Conservation (phyloP, 2,329 filamentous ascomycete species). For the Pestalotiopsis sp. region DNA sequence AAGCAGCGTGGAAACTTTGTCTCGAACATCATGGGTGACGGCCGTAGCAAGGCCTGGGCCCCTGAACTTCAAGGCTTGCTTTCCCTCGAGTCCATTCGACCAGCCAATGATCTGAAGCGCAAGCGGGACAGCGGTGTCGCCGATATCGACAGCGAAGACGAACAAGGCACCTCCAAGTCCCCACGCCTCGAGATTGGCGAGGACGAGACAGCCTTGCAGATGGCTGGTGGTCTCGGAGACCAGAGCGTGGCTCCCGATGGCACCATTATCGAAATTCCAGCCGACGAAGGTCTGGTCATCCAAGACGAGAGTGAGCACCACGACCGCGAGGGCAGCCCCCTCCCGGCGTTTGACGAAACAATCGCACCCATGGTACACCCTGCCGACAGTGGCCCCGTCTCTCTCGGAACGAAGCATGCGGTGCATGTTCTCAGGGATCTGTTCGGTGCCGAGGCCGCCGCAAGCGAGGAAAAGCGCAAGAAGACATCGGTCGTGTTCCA, state of each 20-base stretch:
- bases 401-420: slow-evolving; percentile 89
- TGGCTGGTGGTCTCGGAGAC: slow-evolving; percentile 52
- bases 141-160: slow-evolving; percentile 72
- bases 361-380: slow-evolving; percentile 76
- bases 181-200: slow-evolving; percentile 71
- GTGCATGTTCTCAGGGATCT: slow-evolving; percentile 91
- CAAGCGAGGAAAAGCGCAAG: slow-evolving; percentile 72
- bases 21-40: slow-evolving; percentile 81
- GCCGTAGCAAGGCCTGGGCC: slow-evolving; percentile 79
- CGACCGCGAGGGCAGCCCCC: slow-evolving; percentile 44
- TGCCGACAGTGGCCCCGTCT: slow-evolving; percentile 83
- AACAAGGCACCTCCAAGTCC: slow-evolving; percentile 65
- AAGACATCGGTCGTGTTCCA: slow-evolving; percentile 85
- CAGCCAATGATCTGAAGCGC: slow-evolving; percentile 81
- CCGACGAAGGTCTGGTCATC: slow-evolving; percentile 48
- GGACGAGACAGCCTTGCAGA: slow-evolving; percentile 59
- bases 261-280: slow-evolving; percentile 67
- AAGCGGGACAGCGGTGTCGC: slow-evolving; percentile 90
- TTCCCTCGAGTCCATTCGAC: slow-evolving; percentile 80
- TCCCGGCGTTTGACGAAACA: slow-evolving; percentile 77
- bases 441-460: slow-evolving; percentile 75
- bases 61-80: slow-evolving; percentile 91
- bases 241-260: slow-evolving; percentile 59
- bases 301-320: slow-evolving; percentile 51
- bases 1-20: slow-evolving; percentile 92